A percentile compares a stretch with the other conserved stretches of the same genome.
These are phyloP conservation scores for Wickerhamomyces canadensis DNA, from an alignment of 805 yeast species.

Conservation along the genomic window DNA sequence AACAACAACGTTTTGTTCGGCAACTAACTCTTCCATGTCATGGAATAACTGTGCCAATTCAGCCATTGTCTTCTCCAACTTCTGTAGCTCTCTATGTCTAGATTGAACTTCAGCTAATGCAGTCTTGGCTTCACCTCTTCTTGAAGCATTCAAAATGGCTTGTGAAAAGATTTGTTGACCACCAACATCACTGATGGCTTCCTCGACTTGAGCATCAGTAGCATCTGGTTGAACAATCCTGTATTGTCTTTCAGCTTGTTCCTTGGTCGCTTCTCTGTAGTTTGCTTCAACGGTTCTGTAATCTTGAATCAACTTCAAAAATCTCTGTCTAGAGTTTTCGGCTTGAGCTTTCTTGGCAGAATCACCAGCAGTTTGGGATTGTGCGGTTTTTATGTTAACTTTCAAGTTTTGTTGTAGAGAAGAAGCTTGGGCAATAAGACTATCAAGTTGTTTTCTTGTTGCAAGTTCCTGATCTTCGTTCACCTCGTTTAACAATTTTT, in stretches of 20 bases:
- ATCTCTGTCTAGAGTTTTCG: conserved; percentile 78
- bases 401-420: conserved; percentile 73
- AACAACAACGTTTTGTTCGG: conserved; percentile 88
- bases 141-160: conserved; percentile 79
- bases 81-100: conserved; percentile 90
- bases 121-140: conserved; percentile 92
- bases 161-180: conserved; percentile 92
- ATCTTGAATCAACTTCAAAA: conserved; percentile 80
- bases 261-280: conserved; percentile 76
- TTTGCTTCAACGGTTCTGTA: conserved; percentile 83
- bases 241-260: conserved; percentile 90
- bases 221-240: conserved; percentile 85
- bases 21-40: conserved; percentile 94
- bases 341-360: conserved; percentile 85
- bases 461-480: conserved; percentile 64
- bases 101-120: conserved; percentile 94
- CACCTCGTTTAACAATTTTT: conserved; percentile 65
- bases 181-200: conserved; percentile 78
- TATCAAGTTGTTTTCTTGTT: conserved; percentile 71
- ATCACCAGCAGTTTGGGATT: conserved; percentile 64
- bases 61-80: conserved; percentile 92
- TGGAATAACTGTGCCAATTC: conserved; percentile 92
- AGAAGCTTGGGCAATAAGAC: conserved; percentile 70
- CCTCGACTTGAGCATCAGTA: conserved; percentile 74
- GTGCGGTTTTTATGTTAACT: conserved; percentile 69